Evolutionary conservation across 371 early-diverging fungal species (phyloP).

Genomic region (Basidiobolus meristosporus): DNA sequence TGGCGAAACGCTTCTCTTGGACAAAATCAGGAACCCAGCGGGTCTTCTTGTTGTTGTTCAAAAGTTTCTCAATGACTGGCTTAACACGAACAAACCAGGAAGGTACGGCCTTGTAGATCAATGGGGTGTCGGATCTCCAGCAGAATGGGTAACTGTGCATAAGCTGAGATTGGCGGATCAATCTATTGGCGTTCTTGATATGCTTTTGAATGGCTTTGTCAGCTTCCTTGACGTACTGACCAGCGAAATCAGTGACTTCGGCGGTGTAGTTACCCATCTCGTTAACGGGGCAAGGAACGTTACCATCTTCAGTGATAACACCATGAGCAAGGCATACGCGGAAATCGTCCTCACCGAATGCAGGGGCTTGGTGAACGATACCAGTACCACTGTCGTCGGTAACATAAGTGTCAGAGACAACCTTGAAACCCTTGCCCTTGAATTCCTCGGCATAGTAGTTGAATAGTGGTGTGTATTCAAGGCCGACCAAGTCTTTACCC

Average conservation of each 20-base stretch:
- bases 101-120: conserved; percentile 97
- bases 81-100: conserved; percentile 98
- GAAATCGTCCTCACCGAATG: conserved; percentile 99
- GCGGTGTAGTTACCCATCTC: conserved; percentile 81
- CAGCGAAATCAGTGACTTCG: conserved; percentile 71
- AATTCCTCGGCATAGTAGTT: conserved; percentile 55
- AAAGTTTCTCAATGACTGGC: conserved; percentile 66
- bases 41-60: conserved; percentile 80
- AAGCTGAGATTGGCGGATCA: conserved; percentile 77
- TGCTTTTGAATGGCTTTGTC: conserved; percentile 93
- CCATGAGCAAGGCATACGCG: conserved; percentile 79
- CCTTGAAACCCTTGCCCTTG: conserved; percentile 69
- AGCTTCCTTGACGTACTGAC: conserved; percentile 92
- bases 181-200: conserved; percentile 61
- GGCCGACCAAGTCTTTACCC: conserved; percentile 76
- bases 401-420: conserved; percentile 86
- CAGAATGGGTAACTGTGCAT: conserved; percentile 92
- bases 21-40: conserved; percentile 98
- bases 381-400: conserved; percentile 97
- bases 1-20: conserved; percentile 95
- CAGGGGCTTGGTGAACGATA: conserved; percentile 99
- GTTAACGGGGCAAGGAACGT: conserved; percentile 89
- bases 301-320: conserved; percentile 72
- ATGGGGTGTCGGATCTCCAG: conserved; percentile 95
- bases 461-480: conserved; percentile 88